Base-by-base conservation (phyloP, 208 protist genomes). In the Trypanosoma boissoni region DNA sequence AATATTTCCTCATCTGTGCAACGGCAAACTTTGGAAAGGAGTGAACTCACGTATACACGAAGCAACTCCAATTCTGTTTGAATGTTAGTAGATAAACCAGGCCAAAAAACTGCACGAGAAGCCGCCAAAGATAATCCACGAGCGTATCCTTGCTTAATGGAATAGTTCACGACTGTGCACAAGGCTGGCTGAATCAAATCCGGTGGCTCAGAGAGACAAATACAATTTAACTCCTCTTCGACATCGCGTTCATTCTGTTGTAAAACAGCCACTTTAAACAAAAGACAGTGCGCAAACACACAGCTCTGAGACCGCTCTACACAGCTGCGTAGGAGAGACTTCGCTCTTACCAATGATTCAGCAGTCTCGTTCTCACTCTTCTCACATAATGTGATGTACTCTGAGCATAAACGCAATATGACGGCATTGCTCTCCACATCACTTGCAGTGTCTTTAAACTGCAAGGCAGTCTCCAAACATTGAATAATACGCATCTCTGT, bases 361-460 rank as follows among this genome's bases (percentile, higher is more conserved):
- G 7, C 26, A 21, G 24, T 6, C 31, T 59, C 1, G 12, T 14
- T 14, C 9, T 50, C 24, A 54, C n/a, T n/a, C n/a, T 28, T 12
- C 29, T 64, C 57, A 20, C 24, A 50, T 10, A 24, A 5, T 23
- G 31, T 14, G 7, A 71, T 50, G 31, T 64, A 64, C 28, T 64
- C 50, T 24, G 48, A 21, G 24, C 56, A 63, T 20, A 71, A 20
- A 48, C 57, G 64, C 50, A 71, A 50, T 20, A 44, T 27, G 7
- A 71, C 12, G 27, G 56, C 12, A 58, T 54, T 51, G 18, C 52
- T 53, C 32, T 71, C 64, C 5, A 6, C 26, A 14, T 71, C 64
- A 54, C 64, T 71, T 14, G 64, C 64, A 46, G 46, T 64, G 32
- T 71, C 64, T 59, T 57, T 50, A 64, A 59, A 59, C 29, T 21